Conservation (phyloP, 2,329 filamentous ascomycete genomes). For the Verticillium longisporum region DNA sequence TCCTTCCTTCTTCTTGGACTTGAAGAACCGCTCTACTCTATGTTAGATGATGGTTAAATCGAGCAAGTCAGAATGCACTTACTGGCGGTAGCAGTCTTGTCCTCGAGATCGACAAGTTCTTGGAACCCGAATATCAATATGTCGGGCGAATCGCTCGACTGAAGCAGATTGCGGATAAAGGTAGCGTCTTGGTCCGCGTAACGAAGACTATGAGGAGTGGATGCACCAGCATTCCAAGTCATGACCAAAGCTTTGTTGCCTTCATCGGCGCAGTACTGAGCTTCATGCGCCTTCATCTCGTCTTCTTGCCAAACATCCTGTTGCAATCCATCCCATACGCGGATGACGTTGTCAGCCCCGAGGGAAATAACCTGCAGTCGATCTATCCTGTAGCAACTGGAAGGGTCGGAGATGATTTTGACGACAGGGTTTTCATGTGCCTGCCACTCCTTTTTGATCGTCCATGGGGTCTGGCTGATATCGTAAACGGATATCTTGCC, state of each 20-base stretch:
- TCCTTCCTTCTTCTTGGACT: constrained; percentile 79
- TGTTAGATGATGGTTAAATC: constrained; percentile 16
- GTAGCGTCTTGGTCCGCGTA: constrained; percentile 61
- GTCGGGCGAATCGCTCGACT: constrained; percentile 72
- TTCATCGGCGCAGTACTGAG: constrained; percentile 78
- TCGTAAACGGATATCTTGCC: constrained; percentile 94
- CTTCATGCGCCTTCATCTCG: constrained; percentile 78
- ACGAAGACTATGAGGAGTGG: constrained; percentile 76
- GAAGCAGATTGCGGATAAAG: constrained; percentile 77
- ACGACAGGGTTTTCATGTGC: constrained; percentile 81
- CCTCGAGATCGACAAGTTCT: constrained; percentile 94
- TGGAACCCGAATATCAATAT: constrained; percentile 96
- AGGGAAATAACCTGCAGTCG: constrained; percentile 79
- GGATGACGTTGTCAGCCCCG: constrained; percentile 78
- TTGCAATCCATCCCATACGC: constrained; percentile 86
- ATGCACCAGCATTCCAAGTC: constrained; percentile 97
- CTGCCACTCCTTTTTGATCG: constrained; percentile 88
- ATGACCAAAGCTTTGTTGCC: constrained; percentile 74
- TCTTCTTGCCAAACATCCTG: constrained; percentile 92
- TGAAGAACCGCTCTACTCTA: constrained; percentile 68
- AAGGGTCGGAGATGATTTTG: constrained; percentile 68
- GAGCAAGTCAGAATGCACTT: constrained; percentile 22
- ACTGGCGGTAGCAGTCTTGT: constrained; percentile 96
- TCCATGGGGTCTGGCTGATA: constrained; percentile 74
- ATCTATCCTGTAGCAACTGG: constrained; percentile 79